Percentiles rank a stretch among this genome's conserved stretches.
Conservation (phyloP, 768 basidiomycete species). For the Calocybe indica region DNA sequence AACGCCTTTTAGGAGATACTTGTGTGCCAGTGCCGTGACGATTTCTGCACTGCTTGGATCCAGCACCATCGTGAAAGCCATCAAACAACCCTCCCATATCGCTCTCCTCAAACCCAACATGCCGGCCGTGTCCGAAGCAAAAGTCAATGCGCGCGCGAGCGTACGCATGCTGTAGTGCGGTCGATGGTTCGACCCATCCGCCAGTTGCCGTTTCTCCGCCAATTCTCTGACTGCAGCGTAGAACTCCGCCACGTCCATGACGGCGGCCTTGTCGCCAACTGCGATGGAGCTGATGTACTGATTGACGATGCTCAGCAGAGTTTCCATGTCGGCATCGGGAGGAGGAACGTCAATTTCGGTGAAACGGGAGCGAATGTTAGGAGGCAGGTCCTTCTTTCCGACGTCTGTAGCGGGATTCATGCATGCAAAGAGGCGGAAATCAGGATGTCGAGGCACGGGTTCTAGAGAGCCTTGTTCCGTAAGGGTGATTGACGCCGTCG, state of each 20-base stretch:
- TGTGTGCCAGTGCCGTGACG: slow-evolving; percentile 66
- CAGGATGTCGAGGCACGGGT: slow-evolving; percentile 84
- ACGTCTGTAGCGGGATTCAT: slow-evolving; percentile 99
- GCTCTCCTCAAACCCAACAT: slow-evolving; percentile 78
- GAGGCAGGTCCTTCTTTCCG: slow-evolving; percentile 94
- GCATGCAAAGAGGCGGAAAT: slow-evolving; percentile 96
- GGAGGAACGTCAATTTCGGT: slow-evolving; percentile 95
- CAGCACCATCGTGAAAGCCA: slow-evolving; percentile 97
- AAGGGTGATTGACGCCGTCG: slow-evolving; percentile 83
- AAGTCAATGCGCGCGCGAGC: slow-evolving; percentile 82
- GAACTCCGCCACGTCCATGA: slow-evolving; percentile 91
- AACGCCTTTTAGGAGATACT: slow-evolving; percentile 72
- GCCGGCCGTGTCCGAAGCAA: slow-evolving; percentile 76
- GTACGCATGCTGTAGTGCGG: slow-evolving; percentile 99
- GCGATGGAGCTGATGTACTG: slow-evolving; percentile 86
- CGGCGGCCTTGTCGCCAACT: slow-evolving; percentile 78
- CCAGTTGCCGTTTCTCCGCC: slow-evolving; percentile 68
- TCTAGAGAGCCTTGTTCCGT: slow-evolving; percentile 92
- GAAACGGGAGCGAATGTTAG: slow-evolving; percentile 85
- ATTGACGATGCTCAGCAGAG: slow-evolving; percentile 76
- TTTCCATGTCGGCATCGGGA: slow-evolving; percentile 89
- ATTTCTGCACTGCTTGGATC: slow-evolving; percentile 63
- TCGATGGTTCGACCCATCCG: slow-evolving; percentile 87
- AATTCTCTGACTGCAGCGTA: slow-evolving; percentile 78
- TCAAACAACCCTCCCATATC: slow-evolving; percentile 93